Evolutionary conservation across 2,329 filamentous ascomycete species (phyloP), one percentile per base, ranked within the genome.

Genomic region (Colletotrichum echinochloae): DNA sequence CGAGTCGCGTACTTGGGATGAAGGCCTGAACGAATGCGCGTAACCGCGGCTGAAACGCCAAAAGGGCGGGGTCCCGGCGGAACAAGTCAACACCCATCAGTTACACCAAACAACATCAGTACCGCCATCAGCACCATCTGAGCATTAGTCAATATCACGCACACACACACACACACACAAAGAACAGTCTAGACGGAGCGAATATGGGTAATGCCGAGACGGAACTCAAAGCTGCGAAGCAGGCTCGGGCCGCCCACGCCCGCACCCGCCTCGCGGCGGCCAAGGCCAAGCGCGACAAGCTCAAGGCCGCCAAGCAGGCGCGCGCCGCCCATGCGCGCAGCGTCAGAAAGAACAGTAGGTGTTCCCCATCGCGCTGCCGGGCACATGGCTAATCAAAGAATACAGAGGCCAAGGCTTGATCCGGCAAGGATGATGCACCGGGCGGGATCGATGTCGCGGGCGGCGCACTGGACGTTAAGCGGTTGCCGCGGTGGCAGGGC

Each of bases 221-320:
- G 6, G 51, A 65, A 16, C 28, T 48, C 52, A 37, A 37, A 37
- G 37, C 30, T 14, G 61, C 61, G 14, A 39, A 49, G 61, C 61
- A 57, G 52, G 61, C 61, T 23, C 61, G 61, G 30, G 61, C 61
- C 9, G 61, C 61, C 14, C 61, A 65, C 52, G 61, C 61, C 11
- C 61, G 61, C 30, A 41, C 51, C 30, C 11, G n/a, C 51, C 48
- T 41, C 37, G 61, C 30, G 5, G 52, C 61, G 23, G 28, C 26
- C 61, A 65, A 57, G 41, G 51, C 28, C 26, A 56, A 65, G 11
- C 39, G 51, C 5, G 52, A 65, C n/a, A 65, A 56, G 52, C 41
- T 57, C 28, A 65, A 65, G 61, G 61, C 61, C 4, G 39, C 51
- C 14, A 48, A 35, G 23, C 30, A 46, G 12, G 61, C 61, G 39